Conservation (phyloP, 495 filamentous ascomycete species). For the Elasticomyces elasticus region DNA sequence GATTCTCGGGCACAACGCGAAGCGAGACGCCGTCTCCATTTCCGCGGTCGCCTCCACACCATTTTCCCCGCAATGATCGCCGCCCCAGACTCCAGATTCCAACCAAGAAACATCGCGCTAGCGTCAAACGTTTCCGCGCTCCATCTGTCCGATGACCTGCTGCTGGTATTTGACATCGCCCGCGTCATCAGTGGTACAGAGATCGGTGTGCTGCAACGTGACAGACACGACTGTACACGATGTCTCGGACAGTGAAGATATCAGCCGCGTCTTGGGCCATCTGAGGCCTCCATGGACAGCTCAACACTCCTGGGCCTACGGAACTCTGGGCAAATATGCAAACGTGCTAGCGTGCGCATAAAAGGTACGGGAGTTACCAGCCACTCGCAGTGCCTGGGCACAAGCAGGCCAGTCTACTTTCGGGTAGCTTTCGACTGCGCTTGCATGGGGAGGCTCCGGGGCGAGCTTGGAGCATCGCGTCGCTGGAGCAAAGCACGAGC, state of each 20-base stretch:
- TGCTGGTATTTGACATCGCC: too few species aligned
- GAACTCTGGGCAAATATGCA: neutral
- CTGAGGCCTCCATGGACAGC: neutral
- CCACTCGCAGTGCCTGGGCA: neutral
- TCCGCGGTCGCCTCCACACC: neutral
- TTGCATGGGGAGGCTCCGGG: too few species aligned
- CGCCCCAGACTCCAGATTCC: too few species aligned
- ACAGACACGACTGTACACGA: too few species aligned
- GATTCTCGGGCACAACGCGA: too few species aligned
- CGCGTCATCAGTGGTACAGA: too few species aligned
- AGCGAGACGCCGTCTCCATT: neutral
- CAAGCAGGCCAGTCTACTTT: neutral
- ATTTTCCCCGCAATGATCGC: slow-evolving; percentile 1
- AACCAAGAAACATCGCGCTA: neutral
- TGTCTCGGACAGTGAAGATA: too few species aligned
- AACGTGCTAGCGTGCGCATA: neutral
- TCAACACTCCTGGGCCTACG: neutral
- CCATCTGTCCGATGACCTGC: too few species aligned
- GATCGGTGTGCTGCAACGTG: too few species aligned
- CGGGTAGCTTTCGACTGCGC: neutral
- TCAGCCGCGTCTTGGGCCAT: too few species aligned
- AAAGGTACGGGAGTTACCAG: neutral
- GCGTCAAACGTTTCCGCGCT: too few species aligned
- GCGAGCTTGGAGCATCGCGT: neutral
- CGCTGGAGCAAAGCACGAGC: neutral